Evolutionary conservation across 2,329 filamentous ascomycete species (phyloP).

Genomic region (Thelonectria rubi): DNA sequence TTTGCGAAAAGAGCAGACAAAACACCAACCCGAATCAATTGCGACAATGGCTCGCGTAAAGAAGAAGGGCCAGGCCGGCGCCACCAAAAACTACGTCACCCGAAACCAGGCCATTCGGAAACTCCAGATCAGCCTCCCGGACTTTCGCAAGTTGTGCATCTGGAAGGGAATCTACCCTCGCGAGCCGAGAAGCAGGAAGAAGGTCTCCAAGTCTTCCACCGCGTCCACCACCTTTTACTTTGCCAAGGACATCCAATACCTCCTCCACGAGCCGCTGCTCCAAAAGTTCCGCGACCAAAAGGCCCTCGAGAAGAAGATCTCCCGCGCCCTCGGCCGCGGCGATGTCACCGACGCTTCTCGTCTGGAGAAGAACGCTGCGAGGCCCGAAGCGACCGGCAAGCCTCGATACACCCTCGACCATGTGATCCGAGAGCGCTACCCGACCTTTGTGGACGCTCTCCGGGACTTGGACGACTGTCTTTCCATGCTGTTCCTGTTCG

Average conservation of each 20-base stretch:
- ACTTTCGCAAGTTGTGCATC: slow-evolving; percentile 98
- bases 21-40: slow-evolving; percentile 30
- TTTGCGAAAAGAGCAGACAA: slow-evolving; percentile 32
- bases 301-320: slow-evolving; percentile 96
- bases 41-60: slow-evolving; percentile 77
- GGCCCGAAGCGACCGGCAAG: slow-evolving; percentile 90
- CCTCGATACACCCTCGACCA: slow-evolving; percentile 93
- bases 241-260: slow-evolving; percentile 96
- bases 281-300: slow-evolving; percentile 98
- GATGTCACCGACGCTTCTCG: slow-evolving; percentile 89
- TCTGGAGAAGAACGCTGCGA: slow-evolving; percentile 84
- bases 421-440: slow-evolving; percentile 97
- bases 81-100: slow-evolving; percentile 98
- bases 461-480: slow-evolving; percentile 96
- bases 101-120: slow-evolving; percentile 97
- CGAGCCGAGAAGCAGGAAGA: slow-evolving; percentile 96
- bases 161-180: slow-evolving; percentile 99
- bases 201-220: slow-evolving; percentile 90
- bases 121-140: slow-evolving; percentile 94
- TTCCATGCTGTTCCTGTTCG: slow-evolving; percentile 97
- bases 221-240: slow-evolving; percentile 92
- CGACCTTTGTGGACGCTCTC: slow-evolving; percentile 93
- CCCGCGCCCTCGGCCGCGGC: slow-evolving; percentile 87
- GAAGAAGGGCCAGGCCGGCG: slow-evolving; percentile 92
- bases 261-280: slow-evolving; percentile 94